Evolutionary conservation across 129 eudicot species (phyloP).

Genomic region (Tanacetum coccineum): DNA sequence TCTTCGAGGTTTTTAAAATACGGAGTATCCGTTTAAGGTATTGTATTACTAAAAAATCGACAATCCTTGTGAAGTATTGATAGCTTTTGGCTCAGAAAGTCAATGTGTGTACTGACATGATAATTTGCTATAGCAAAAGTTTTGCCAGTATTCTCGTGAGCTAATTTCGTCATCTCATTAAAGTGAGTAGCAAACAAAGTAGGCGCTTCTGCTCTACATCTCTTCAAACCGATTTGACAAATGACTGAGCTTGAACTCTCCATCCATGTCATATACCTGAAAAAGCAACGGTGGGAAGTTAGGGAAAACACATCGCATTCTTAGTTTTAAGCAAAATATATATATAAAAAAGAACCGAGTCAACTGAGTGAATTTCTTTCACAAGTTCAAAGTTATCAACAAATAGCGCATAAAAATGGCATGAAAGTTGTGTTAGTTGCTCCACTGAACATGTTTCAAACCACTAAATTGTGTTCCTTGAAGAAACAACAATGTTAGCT

Average conservation of each 20-base stretch:
- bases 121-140: conserved; percentile 70
- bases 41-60: not conserved
- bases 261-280: too few relatives aligned
- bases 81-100: conserved; percentile 75
- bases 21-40: too few relatives aligned
- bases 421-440: conserved; percentile 75
- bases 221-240: too few relatives aligned
- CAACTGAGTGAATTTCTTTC: conserved; percentile 31
- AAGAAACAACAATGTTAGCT: too few relatives aligned
- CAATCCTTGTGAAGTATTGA: conserved; percentile 96
- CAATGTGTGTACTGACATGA: conserved; percentile 95
- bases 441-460: conserved; percentile 64
- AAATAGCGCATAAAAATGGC: conserved; percentile 46
- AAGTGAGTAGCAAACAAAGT: conserved; percentile 96
- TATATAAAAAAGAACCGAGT: too few relatives aligned
- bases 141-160: conserved; percentile 47
- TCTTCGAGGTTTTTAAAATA: conserved; percentile 71
- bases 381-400: conserved; percentile 29
- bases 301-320: too few relatives aligned
- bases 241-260: too few relatives aligned
- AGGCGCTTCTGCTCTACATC: conserved; percentile 44
- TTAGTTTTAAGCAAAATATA: too few relatives aligned
- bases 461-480: conserved; percentile 43
- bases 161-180: conserved; percentile 95
- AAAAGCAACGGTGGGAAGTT: too few relatives aligned